phyloP scores from a whole-genome alignment of 768 basidiomycete species.

The Mycena belliarum region DNA sequence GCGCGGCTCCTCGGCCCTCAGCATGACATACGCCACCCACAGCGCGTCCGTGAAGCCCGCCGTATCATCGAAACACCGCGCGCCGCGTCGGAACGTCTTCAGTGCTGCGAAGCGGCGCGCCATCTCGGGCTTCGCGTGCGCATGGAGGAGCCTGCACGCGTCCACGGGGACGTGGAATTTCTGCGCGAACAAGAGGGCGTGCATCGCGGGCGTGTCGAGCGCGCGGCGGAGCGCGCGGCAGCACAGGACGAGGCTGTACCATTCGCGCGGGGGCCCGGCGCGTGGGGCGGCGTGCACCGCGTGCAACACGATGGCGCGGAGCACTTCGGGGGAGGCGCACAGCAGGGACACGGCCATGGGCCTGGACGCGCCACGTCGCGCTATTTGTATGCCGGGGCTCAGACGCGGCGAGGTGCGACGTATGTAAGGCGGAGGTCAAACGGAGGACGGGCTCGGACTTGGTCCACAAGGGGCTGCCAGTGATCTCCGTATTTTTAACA shows the following conservation, averaged over 20 bases:
- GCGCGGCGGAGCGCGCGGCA: slow-evolving; percentile 10
- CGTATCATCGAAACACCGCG: slow-evolving; percentile 30
- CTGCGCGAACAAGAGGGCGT: slow-evolving; percentile 42
- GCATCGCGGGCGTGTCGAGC: slow-evolving; percentile 21
- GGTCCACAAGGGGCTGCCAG: slow-evolving; percentile 5
- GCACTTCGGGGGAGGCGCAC: slow-evolving; percentile 15
- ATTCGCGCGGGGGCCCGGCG: slow-evolving; percentile 16
- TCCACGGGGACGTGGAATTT: slow-evolving; percentile 52
- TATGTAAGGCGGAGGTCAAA: not conserved
- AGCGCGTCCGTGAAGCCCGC: slow-evolving; percentile 44
- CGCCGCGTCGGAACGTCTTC: slow-evolving; percentile 42
- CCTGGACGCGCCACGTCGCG: not conserved
- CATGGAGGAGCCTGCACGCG: slow-evolving; percentile 37
- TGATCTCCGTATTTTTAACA: slow-evolving; percentile 16
- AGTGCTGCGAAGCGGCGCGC: slow-evolving; percentile 45
- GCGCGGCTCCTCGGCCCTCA: slow-evolving; percentile 51
- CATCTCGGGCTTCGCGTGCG: slow-evolving; percentile 45
- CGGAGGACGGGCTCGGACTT: not conserved
- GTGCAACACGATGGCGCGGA: slow-evolving; percentile 10
- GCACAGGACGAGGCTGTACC: slow-evolving; percentile 14
- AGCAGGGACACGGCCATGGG: slow-evolving; percentile 9
- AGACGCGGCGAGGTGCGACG: slow-evolving; percentile 12
- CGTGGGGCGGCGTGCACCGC: not conserved
- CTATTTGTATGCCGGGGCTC: slow-evolving; percentile 10
- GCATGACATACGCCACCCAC: slow-evolving; percentile 57